phyloP scores from a whole-genome alignment of 2,329 filamentous ascomycete genomes.

The Pseudogymnoascus sp. region DNA sequence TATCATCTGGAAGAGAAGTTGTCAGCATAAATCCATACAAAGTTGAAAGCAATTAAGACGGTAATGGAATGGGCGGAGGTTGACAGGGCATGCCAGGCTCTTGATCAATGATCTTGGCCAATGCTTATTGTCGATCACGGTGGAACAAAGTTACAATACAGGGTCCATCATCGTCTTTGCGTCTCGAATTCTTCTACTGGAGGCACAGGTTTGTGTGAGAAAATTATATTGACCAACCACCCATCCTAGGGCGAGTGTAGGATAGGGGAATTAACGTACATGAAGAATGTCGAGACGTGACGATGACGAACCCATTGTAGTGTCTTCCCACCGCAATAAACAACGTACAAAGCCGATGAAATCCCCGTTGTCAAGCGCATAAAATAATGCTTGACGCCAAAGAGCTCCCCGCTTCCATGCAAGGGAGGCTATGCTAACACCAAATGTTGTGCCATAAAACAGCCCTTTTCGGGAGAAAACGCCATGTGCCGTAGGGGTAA shows the following conservation, averaged over 20 bases:
- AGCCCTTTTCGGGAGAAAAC: conserved; percentile 21
- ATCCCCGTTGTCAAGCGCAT: conserved; percentile 19
- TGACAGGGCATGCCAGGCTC: conserved; percentile 5
- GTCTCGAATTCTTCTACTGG: conserved; percentile 26
- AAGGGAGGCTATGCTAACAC: conserved; percentile 39
- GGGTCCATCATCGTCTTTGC: conserved; percentile 57
- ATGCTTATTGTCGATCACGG: conserved; percentile 14
- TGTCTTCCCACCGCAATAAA: conserved; percentile 17
- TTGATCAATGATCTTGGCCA: conserved; percentile 14
- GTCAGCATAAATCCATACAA: conserved; percentile 17
- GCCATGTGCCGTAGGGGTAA: conserved; percentile 7
- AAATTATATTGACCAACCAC: conserved; percentile 44
- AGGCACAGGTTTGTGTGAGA: conserved; percentile 34
- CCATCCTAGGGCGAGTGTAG: conserved; percentile 24
- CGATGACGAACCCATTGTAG: conserved; percentile 57
- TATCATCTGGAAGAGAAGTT: conserved; percentile 47
- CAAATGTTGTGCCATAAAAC: conserved; percentile 28
- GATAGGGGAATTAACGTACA: conserved; percentile 56
- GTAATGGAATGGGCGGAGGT: not conserved
- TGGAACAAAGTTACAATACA: conserved; percentile 41
- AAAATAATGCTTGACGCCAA: conserved; percentile 25
- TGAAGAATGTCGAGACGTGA: conserved; percentile 51
- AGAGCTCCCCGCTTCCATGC: conserved; percentile 29
- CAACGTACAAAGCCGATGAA: conserved; percentile 18
- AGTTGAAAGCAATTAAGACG: not conserved